Conservation (phyloP, 257 asterid genomes). For the Scutellaria minor region DNA sequence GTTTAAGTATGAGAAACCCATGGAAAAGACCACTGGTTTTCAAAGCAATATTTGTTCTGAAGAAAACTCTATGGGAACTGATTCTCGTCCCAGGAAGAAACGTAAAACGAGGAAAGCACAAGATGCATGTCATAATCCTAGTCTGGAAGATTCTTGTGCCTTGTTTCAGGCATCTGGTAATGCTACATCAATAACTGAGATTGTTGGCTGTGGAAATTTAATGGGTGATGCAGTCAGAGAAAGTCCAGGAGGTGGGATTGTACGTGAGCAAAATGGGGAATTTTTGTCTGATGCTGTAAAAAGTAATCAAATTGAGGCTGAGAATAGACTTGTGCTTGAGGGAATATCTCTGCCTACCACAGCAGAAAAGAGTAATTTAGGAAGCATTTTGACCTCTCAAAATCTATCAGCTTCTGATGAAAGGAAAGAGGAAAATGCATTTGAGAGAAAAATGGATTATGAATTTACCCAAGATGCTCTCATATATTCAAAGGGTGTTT, state of each 20-base stretch:
- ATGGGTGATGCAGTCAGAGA: slow-evolving; percentile 31
- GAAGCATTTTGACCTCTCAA: slow-evolving; percentile 27
- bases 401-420: slow-evolving; percentile 19
- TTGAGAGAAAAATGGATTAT: slow-evolving; percentile 28
- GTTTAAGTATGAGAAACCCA: slow-evolving; percentile 37
- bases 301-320: slow-evolving; percentile 33
- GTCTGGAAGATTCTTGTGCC: slow-evolving; percentile 9
- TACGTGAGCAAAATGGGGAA: slow-evolving; percentile 29
- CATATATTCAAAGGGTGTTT: slow-evolving; percentile 32
- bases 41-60: slow-evolving; percentile 20
- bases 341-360: slow-evolving; percentile 34
- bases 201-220: slow-evolving; percentile 28
- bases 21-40: slow-evolving; percentile 27
- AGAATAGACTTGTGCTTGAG: slow-evolving; percentile 28
- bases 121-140: slow-evolving; percentile 31
- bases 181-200: slow-evolving; percentile 17
- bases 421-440: not conserved
- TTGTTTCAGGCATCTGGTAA: slow-evolving; percentile 12
- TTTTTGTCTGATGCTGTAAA: slow-evolving; percentile 22
- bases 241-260: slow-evolving; percentile 20
- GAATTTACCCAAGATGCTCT: slow-evolving; percentile 35
- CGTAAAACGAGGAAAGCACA: slow-evolving; percentile 39
- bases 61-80: slow-evolving; percentile 29
- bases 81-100: slow-evolving; percentile 49
- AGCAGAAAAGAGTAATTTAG: slow-evolving; percentile 28